These are phyloP conservation scores for Prunus salicina DNA, from an alignment of 306 rosid species.

Conservation along the genomic window DNA sequence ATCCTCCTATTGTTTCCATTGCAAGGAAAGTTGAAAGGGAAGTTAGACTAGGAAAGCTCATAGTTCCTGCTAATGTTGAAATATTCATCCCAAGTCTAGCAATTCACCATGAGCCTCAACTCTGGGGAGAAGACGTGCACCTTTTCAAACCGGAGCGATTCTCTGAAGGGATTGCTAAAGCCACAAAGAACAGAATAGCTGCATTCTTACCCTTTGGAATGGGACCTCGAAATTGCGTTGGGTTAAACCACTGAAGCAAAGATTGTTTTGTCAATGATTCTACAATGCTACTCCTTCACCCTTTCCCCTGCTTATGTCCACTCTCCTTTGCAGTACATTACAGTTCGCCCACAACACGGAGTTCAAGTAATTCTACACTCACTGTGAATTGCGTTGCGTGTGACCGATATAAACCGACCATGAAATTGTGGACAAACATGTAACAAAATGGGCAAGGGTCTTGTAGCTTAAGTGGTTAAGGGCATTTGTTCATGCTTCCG, in stretches of 20 bases:
- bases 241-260: conserved; percentile 4
- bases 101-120: conserved; percentile 1
- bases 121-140: conserved; percentile 17
- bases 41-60: conserved; percentile 6
- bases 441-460: too few species aligned
- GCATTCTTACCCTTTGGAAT: conserved; percentile 19
- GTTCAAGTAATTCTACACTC: conserved; percentile 6
- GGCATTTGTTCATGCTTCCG: too few species aligned
- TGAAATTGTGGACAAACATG: too few species aligned
- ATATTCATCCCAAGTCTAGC: not conserved
- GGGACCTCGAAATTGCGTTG: conserved; percentile 20
- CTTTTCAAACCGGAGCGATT: conserved; percentile 11
- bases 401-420: not conserved
- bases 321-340: not conserved
- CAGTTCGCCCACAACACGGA: conserved; percentile 11
- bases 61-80: not conserved
- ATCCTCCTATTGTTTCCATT: not conserved
- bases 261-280: conserved; percentile 19
- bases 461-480: too few species aligned
- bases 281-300: conserved; percentile 8
- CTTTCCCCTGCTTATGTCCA: conserved; percentile 15
- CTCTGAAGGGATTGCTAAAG: conserved; percentile 12
- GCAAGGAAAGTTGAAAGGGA: not conserved
- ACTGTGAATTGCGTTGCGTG: not conserved
- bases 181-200: not conserved